Conservation (phyloP, 768 basidiomycete genomes). For the Lactarius evosmus region DNA sequence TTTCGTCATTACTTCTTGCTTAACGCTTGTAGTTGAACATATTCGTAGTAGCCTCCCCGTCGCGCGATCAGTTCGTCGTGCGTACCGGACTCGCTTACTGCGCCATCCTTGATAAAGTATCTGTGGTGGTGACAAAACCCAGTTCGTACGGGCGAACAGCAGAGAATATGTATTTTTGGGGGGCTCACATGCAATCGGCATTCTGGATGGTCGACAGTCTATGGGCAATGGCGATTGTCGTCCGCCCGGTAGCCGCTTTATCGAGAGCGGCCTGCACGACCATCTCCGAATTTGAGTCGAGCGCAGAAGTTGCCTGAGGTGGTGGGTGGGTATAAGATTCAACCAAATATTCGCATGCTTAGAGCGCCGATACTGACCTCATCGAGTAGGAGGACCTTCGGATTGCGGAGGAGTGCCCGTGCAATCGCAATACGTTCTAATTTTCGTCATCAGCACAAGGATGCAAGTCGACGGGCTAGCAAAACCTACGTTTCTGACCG, state of each 20-base stretch:
- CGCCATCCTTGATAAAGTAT: conserved; percentile 29
- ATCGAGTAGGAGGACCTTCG: conserved; percentile 35
- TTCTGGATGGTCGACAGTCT: conserved; percentile 67
- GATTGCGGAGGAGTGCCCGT: conserved; percentile 34
- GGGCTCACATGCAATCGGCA: conserved; percentile 32
- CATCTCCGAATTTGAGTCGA: conserved; percentile 58
- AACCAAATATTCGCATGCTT: neutral
- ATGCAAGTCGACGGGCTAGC: neutral
- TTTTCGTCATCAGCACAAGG: neutral
- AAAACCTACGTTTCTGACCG: conserved; percentile 73
- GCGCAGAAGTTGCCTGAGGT: conserved; percentile 47
- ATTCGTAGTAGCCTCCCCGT: conserved; percentile 27
- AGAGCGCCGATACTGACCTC: conserved; percentile 22
- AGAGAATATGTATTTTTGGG: neutral
- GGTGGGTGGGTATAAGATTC: neutral
- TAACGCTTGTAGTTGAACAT: conserved; percentile 27
- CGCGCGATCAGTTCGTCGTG: conserved; percentile 27
- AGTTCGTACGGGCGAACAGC: neutral
- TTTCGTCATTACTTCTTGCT: conserved; percentile 14
- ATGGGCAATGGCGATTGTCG: conserved; percentile 95
- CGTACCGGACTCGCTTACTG: conserved; percentile 27
- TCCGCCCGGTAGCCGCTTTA: conserved; percentile 85
- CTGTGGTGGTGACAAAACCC: conserved; percentile 3
- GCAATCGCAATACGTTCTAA: conserved; percentile 44
- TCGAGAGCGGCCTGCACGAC: conserved; percentile 95